Conservation (phyloP, 495 filamentous ascomycete genomes). For the Bathelium albidoporum region DNA sequence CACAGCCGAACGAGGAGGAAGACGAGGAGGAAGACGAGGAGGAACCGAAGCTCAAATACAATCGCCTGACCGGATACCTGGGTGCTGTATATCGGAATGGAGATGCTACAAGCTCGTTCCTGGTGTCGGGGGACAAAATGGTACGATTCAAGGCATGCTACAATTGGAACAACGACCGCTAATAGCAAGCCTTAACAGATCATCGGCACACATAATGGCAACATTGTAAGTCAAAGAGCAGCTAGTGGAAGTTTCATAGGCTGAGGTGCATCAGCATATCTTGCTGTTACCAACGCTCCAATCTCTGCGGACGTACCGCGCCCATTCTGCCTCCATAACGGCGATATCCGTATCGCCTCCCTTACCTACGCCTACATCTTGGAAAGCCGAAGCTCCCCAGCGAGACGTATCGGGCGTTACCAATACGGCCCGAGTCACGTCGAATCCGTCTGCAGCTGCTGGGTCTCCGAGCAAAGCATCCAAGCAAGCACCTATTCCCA, state of each 20-base stretch:
- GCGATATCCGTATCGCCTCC: conserved; percentile 84
- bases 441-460: conserved; percentile 33
- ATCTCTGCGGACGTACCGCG: conserved; percentile 71
- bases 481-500: conserved; percentile 37
- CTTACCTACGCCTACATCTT: conserved; percentile 57
- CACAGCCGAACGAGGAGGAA: conserved; percentile 42
- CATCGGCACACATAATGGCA: conserved; percentile 91
- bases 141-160: conserved; percentile 35
- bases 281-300: conserved; percentile 71
- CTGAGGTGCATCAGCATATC: conserved; percentile 72
- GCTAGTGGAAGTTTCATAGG: conserved; percentile 16
- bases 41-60: conserved; percentile 92
- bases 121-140: conserved; percentile 94
- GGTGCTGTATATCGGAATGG: conserved; percentile 80
- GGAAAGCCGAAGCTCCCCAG: conserved; percentile 41
- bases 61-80: conserved; percentile 68
- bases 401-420: neutral
- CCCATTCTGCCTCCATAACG: conserved; percentile 83
- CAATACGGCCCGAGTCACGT: neutral
- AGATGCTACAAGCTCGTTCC: conserved; percentile 82
- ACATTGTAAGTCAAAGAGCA: conserved; percentile 61
- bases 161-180: neutral
- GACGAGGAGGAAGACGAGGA: conserved; percentile 86
- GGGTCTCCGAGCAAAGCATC: conserved; percentile 18
- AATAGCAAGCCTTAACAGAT: conserved; percentile 46